Base-by-base conservation (phyloP, 441 rosid species). In the Bruguiera hainesii region DNA sequence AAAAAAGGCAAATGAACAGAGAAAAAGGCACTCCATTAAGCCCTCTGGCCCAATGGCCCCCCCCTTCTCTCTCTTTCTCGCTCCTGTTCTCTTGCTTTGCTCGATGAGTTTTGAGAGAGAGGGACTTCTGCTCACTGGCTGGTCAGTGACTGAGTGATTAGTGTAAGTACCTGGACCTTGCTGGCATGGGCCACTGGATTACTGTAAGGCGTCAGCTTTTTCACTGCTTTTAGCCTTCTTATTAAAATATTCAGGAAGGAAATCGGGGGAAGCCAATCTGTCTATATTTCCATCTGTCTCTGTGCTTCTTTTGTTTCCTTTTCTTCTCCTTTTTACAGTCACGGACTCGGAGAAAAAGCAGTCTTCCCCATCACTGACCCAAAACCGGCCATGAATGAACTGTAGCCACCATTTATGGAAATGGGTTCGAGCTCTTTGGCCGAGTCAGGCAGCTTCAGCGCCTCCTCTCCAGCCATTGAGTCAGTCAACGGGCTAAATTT, bases 401-500 rank as follows among this genome's bases (percentile, higher is more conserved):
- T 58, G 62, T 64, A 53, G 71, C 37, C 56, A 23, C 56, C 69
- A 52, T 46, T 56, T 62, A 81, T 82, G 89, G 86, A 87, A 78
- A 82, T 64, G 75, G 87, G 81, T 80, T 81, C 88, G 25, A 82
- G 80, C 74, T 83, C 82, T 29, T 65, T 83, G 59, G 69, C 80
- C 2, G 81, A 81, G 64, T 79, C 85, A 5, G 83, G 78, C 72
- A 73, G 79, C 58, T 72, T 74, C 63, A 65, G 60, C 33, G 13
- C 71, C 2, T 56, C 76, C 10, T 71, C 87, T 68, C 73, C 78
- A 62, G 78, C 75, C 35, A 73, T 70, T 6, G 84, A 79, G 58
- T 76, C 83, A 42, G 78, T 84, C 15, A 73, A 79, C 65, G 87
- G 96, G 64, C 83, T 89, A 66, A 87, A 82, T 73, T 86, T 91